Evolutionary conservation across 1,139 yeast genomes (phyloP).

Genomic region (Hyphopichia wangnamkhiaoensis): DNA sequence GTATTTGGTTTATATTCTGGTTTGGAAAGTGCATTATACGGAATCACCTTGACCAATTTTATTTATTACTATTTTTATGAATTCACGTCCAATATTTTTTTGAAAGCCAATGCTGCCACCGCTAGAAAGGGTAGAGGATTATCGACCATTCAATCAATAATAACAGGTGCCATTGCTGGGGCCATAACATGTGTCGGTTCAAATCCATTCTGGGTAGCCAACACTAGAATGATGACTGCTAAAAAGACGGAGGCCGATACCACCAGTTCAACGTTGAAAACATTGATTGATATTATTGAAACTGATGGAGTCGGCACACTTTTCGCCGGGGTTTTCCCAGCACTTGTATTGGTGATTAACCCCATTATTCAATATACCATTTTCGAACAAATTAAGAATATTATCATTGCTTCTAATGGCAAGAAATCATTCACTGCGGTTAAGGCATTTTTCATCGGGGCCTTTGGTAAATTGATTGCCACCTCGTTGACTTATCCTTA

Average conservation of each 20-base stretch:
- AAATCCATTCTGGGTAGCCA: conserved; percentile 97
- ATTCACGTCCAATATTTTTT: conserved; percentile 57
- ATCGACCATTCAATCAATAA: conserved; percentile 69
- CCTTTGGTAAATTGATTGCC: conserved; percentile 84
- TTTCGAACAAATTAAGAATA: conserved; percentile 80
- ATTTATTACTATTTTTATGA: conserved; percentile 91
- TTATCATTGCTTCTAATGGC: conserved; percentile 56
- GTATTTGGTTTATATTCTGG: conserved; percentile 77
- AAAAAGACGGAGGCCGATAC: conserved; percentile 33
- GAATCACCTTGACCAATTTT: conserved; percentile 83
- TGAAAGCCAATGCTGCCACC: conserved; percentile 35
- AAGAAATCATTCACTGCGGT: conserved; percentile 49
- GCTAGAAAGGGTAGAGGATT: conserved; percentile 40
- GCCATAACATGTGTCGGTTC: conserved; percentile 80
- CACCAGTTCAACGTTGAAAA: conserved; percentile 46
- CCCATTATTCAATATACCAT: conserved; percentile 92
- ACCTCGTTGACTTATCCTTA: conserved; percentile 89
- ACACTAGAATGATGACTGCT: conserved; percentile 77
- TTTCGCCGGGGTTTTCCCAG: conserved; percentile 86
- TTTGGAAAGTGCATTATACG: conserved; percentile 82
- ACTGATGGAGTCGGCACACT: conserved; percentile 73
- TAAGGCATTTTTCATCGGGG: conserved; percentile 86
- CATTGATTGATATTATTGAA: conserved; percentile 61
- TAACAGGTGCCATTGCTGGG: conserved; percentile 86
- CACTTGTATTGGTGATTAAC: conserved; percentile 78